Percentiles rank a stretch among this genome's conserved stretches.
phyloP scores from a whole-genome alignment of 78 protist species.

The Protostelium mycophagum region DNA sequence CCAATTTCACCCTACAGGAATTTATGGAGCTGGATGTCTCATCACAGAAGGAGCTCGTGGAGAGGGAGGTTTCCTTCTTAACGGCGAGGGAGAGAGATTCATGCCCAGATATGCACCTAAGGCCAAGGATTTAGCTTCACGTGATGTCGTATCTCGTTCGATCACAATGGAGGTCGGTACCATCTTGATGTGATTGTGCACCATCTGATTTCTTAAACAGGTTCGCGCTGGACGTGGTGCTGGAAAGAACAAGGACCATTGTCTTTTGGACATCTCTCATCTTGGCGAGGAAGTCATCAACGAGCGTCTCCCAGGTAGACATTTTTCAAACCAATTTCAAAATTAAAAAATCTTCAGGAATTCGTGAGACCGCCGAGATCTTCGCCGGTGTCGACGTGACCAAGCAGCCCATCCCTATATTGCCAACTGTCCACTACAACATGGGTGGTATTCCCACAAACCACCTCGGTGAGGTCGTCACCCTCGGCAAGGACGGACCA shows the following conservation, averaged over 20 bases:
- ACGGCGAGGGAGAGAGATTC: constrained; percentile 96
- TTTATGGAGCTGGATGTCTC: constrained; percentile 98
- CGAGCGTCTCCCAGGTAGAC: constrained; percentile 93
- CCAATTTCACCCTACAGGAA: constrained; percentile 99
- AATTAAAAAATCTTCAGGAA: no score
- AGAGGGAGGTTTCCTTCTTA: constrained; percentile 97
- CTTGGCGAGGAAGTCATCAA: constrained; percentile 78
- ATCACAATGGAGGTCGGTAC: constrained; percentile 92
- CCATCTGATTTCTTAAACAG: not conserved
- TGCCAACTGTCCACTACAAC: constrained; percentile 99
- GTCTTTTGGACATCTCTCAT: constrained; percentile 93
- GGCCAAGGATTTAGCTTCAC: constrained; percentile 97
- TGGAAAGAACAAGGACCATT: constrained; percentile 94
- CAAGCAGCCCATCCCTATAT: constrained; percentile 97
- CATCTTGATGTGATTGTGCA: not conserved
- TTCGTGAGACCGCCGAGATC: constrained; percentile 96
- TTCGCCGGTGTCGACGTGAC: constrained; percentile 99
- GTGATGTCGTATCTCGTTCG: constrained; percentile 99
- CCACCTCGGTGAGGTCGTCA: constrained; percentile 83
- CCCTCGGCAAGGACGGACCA: constrained; percentile 22
- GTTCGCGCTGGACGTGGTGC: constrained; percentile 58
- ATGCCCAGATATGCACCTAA: constrained; percentile 99
- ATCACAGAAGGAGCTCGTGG: constrained; percentile 99
- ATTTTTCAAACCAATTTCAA: no score
- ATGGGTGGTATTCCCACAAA: constrained; percentile 99